These are phyloP conservation scores for Fraxinus floribunda DNA, from an alignment of 305 asterid genomes.

Conservation along the genomic window DNA sequence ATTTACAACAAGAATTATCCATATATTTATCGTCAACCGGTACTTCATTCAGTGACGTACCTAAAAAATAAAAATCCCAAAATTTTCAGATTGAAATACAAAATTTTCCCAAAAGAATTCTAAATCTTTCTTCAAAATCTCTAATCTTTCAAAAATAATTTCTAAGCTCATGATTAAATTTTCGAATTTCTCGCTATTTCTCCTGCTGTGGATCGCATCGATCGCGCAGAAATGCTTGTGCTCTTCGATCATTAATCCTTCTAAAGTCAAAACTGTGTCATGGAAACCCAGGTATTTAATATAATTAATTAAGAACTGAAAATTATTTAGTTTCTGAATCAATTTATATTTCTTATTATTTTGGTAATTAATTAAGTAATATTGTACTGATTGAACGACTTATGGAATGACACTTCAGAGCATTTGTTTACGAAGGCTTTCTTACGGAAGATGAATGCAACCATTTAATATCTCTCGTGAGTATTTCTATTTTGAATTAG, in stretches of 20 bases:
- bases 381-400: slow-evolving; percentile 20
- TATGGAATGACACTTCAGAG: slow-evolving; percentile 42
- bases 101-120: slow-evolving; percentile 1
- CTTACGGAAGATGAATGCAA: slow-evolving; percentile 84
- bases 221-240: slow-evolving; percentile 46
- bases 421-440: slow-evolving; percentile 85
- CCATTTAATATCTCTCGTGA: slow-evolving; percentile 76
- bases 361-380: neutral
- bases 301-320: neutral
- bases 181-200: slow-evolving; percentile 28
- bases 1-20: neutral
- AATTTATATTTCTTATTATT: neutral
- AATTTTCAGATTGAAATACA: slow-evolving; percentile 24
- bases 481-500: slow-evolving; percentile 23
- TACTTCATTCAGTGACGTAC: slow-evolving; percentile 17
- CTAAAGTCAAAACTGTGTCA: slow-evolving; percentile 77
- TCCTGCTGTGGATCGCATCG: slow-evolving; percentile 49
- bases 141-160: neutral
- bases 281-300: slow-evolving; percentile 77
- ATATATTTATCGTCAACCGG: slow-evolving; percentile 24
- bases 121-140: neutral
- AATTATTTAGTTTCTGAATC: slow-evolving; percentile 3
- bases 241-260: slow-evolving; percentile 73
- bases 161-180: slow-evolving; percentile 33
- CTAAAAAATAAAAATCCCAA: slow-evolving; percentile 15